Evolutionary conservation across 805 yeast species (phyloP), one percentile per base, ranked within the genome.

Genomic region (Cyberlindnera sargentensis): DNA sequence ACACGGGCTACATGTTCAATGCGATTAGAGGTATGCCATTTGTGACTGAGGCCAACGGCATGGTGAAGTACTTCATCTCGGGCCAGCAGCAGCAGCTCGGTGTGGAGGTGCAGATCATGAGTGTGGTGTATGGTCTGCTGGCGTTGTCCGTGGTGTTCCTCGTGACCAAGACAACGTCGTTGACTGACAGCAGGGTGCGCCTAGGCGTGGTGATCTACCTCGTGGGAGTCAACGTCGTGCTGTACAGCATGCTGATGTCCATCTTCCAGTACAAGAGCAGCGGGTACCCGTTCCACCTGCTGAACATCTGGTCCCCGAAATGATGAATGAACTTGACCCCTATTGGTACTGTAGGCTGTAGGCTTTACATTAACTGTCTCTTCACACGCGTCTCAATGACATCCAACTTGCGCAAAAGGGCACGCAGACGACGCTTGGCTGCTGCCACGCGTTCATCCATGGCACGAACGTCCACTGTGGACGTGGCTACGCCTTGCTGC

Each of bases 1-100:
- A 76, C 39, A 71, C 91, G 6, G 99, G 99, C 15, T 84, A 89
- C 66, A 93, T 93, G 99, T 93, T 80, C 74, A 90, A 88, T 62
- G 75, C 77, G 52, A 93, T 93, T 49, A 78, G 97, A 63, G 75
- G 75, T 33, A 61, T 68, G 26, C 73, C 65, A 37, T 85, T 82
- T 58, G 69, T 82, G 35, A 72, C 73, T 50, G 67, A 31, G 63
- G 59, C 25, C 56, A 50, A 7, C 51, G 58, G 36, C 74, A 73
- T 24, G 53, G 53, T 7, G 56, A 70, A 52, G 34, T 82, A 77
- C 58, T 68, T 78, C 36, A 48, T 60, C 3, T 68, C 71, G 4
- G 88, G 88, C 31, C 89, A 84, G 55, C 85, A 82, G 57, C 68
- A 67, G 40, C 99, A 93, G 64, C 74, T 76, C 40, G 96, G 88